phyloP scores from a whole-genome alignment of 2,329 filamentous ascomycete species.

The Apiospora kogelbergensis region DNA sequence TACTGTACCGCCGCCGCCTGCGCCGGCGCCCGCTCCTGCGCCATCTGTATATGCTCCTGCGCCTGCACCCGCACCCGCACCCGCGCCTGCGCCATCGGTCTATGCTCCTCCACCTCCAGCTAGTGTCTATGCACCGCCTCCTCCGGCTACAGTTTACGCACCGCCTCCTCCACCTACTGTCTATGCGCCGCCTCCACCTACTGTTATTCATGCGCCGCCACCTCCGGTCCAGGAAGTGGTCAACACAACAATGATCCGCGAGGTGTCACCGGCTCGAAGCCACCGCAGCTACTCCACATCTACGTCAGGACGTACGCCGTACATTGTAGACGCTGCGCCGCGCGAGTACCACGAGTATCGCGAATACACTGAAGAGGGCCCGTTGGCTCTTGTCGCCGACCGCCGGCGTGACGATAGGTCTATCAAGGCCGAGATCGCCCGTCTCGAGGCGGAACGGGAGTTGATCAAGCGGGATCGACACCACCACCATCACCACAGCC shows the following conservation, averaged over 20 bases:
- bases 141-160: background rate
- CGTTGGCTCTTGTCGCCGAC: constrained; percentile 42
- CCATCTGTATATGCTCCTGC: constrained; percentile 27
- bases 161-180: constrained; percentile 3
- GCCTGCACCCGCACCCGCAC: constrained; percentile 22
- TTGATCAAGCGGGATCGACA: constrained; percentile 20
- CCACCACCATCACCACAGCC: constrained; percentile 29
- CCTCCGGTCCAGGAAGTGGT: constrained; percentile 22
- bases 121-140: constrained; percentile 6
- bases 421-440: constrained; percentile 70
- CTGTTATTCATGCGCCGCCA: constrained; percentile 4
- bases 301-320: constrained; percentile 36
- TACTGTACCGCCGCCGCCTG: constrained; percentile 30
- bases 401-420: constrained; percentile 54
- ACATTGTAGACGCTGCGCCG: constrained; percentile 41
- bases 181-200: background rate
- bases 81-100: constrained; percentile 16
- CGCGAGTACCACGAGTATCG: constrained; percentile 26
- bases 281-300: constrained; percentile 33
- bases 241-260: constrained; percentile 48
- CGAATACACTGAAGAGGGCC: constrained; percentile 29
- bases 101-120: constrained; percentile 21
- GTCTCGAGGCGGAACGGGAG: constrained; percentile 63
- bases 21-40: constrained; percentile 23
- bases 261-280: constrained; percentile 46